phyloP scores from a whole-genome alignment of 2,329 filamentous ascomycete genomes.

The Scopulariopsis brevicaulis region DNA sequence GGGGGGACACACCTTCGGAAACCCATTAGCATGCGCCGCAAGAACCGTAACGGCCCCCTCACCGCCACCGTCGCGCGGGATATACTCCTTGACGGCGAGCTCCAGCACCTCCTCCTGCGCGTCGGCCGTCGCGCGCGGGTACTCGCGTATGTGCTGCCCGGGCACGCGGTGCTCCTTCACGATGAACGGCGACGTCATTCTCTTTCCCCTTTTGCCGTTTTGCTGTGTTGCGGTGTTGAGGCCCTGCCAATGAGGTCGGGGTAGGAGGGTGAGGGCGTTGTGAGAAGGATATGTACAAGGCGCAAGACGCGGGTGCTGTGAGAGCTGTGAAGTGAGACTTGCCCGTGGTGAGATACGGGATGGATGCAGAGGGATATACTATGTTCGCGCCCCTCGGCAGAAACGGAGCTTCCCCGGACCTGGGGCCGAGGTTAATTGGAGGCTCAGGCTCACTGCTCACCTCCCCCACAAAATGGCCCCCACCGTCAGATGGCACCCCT shows the following conservation, averaged over 20 bases:
- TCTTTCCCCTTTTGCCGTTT: neutral
- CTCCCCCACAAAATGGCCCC: too few species aligned
- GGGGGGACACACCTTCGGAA: slow-evolving; percentile 62
- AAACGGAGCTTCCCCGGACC: neutral
- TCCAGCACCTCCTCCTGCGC: slow-evolving; percentile 65
- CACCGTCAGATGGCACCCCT: too few species aligned
- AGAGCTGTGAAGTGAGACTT: too few species aligned
- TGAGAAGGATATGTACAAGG: neutral
- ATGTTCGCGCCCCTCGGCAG: neutral
- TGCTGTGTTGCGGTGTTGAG: neutral
- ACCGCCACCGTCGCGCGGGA: slow-evolving; percentile 39
- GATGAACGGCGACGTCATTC: slow-evolving; percentile 1
- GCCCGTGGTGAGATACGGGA: too few species aligned
- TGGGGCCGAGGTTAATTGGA: neutral
- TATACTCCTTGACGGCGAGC: slow-evolving; percentile 80
- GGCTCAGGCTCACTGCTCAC: neutral
- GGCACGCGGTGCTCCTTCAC: slow-evolving; percentile 47
- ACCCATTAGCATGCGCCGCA: slow-evolving; percentile 81
- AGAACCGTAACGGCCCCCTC: slow-evolving; percentile 58
- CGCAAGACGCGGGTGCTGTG: neutral
- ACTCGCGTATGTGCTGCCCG: slow-evolving; percentile 73
- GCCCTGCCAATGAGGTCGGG: neutral
- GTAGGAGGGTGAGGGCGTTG: neutral
- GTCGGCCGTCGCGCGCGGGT: slow-evolving; percentile 58
- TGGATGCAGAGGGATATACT: neutral